These are phyloP conservation scores for Penicillium sp. DNA, from an alignment of 2,329 filamentous ascomycete genomes.

Conservation along the genomic window DNA sequence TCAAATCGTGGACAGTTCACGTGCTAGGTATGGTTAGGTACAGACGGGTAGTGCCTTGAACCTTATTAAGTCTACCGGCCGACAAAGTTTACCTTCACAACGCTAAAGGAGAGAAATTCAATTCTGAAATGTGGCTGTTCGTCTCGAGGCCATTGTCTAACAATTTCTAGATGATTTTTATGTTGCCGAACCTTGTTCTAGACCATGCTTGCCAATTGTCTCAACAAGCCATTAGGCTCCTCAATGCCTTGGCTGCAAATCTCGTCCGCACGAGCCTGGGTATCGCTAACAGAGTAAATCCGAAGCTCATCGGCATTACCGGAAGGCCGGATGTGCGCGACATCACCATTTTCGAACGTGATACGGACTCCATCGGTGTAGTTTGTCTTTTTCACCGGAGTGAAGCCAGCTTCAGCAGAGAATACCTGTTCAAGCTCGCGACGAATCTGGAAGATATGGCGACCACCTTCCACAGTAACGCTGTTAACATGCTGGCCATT, in stretches of 20 bases:
- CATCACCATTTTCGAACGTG: constrained; percentile 32
- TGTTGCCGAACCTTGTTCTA: not conserved
- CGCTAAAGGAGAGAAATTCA: no score
- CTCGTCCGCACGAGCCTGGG: constrained; percentile 30
- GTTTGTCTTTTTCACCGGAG: constrained; percentile 23
- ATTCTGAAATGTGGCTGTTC: not conserved
- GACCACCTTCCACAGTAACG: not conserved
- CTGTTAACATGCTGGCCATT: not conserved
- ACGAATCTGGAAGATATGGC: constrained; percentile 21
- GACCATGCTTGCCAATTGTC: constrained; percentile 23
- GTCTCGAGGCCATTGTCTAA: not conserved
- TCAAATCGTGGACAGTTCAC: constrained; percentile 38
- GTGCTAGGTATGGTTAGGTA: constrained; percentile 33
- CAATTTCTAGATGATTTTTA: not conserved
- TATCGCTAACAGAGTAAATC: constrained; percentile 34
- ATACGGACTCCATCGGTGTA: constrained; percentile 36
- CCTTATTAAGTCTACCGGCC: constrained; percentile 10
- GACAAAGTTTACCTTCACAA: no score
- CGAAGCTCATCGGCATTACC: constrained; percentile 37
- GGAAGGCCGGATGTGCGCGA: constrained; percentile 35
- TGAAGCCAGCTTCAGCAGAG: constrained; percentile 27
- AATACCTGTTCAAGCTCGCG: constrained; percentile 29
- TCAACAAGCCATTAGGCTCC: constrained; percentile 30
- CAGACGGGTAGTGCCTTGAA: constrained; percentile 40
- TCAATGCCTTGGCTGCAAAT: constrained; percentile 28